A percentile compares a stretch with the other conserved stretches of the same genome.
phyloP scores from a whole-genome alignment of 805 yeast genomes.

The Suhomyces kilbournensis region DNA sequence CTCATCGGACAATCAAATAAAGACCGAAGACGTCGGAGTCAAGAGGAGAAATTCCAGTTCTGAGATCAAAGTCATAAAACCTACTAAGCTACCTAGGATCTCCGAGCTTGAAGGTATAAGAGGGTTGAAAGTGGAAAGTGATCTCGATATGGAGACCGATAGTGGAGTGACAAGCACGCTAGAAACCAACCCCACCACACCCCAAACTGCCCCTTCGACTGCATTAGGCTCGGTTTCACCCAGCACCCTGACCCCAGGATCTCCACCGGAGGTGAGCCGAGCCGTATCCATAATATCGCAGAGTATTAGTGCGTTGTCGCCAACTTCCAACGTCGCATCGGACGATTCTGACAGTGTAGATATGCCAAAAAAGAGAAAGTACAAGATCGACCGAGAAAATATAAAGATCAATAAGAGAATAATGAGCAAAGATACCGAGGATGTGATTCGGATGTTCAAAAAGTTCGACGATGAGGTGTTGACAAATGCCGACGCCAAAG shows the following conservation, averaged over 20 bases:
- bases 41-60: neutral
- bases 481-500: conserved; percentile 13
- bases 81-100: neutral
- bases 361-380: conserved; percentile 8
- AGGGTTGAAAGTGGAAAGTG: neutral
- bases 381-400: conserved; percentile 10
- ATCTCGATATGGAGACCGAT: neutral
- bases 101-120: neutral
- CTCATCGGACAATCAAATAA: neutral
- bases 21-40: neutral
- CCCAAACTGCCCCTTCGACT: neutral
- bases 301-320: conserved; percentile 2
- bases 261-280: neutral
- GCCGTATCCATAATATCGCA: conserved; percentile 5
- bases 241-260: neutral
- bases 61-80: neutral
- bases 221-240: neutral
- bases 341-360: conserved; percentile 1
- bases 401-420: conserved; percentile 15
- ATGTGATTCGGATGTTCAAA: conserved; percentile 14
- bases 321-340: neutral
- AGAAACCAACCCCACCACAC: conserved; percentile 3
- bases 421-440: conserved; percentile 14
- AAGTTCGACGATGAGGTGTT: conserved; percentile 14
- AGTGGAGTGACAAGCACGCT: neutral